These are phyloP conservation scores for Dichomitus squalens DNA, from an alignment of 1,284 basidiomycete genomes.

Conservation along the genomic window DNA sequence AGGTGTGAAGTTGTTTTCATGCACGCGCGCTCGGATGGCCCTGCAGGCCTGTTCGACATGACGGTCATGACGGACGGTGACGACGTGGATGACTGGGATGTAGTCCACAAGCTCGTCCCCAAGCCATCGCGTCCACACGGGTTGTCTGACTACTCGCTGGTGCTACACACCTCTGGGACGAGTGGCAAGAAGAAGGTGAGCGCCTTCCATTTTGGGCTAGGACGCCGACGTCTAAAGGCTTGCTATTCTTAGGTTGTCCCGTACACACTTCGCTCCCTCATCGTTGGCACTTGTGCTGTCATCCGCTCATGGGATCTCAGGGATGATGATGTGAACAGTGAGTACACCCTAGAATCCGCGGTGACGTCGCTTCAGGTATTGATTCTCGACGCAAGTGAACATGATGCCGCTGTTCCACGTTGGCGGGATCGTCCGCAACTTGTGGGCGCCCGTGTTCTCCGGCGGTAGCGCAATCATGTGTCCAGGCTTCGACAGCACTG, in stretches of 20 bases:
- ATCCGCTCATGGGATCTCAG: constrained; percentile 59
- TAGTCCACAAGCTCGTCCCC: constrained; percentile 9
- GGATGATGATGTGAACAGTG: constrained; percentile 45
- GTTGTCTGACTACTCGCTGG: constrained; percentile 53
- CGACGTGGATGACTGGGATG: constrained; percentile 18
- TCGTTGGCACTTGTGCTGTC: constrained; percentile 62
- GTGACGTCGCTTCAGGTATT: background rate
- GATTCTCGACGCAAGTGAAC: constrained; percentile 37
- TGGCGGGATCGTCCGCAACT: constrained; percentile 64
- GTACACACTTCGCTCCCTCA: constrained; percentile 57
- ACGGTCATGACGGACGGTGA: constrained; percentile 31
- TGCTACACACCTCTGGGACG: constrained; percentile 67
- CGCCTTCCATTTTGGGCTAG: background rate
- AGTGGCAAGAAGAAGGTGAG: constrained; percentile 54
- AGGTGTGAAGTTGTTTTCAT: constrained; percentile 36
- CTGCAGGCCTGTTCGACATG: constrained; percentile 44
- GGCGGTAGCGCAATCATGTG: constrained; percentile 65
- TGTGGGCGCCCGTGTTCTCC: constrained; percentile 60
- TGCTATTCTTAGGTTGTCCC: constrained; percentile 48
- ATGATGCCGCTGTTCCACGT: constrained; percentile 78
- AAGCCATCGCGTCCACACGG: constrained; percentile 36
- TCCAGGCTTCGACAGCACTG: constrained; percentile 55
- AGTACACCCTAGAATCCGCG: constrained; percentile 21
- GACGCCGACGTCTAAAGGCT: background rate
- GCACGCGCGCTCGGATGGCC: constrained; percentile 34